Evolutionary conservation across 345 rosid species (phyloP), one percentile per base, ranked within the genome.

Genomic region (Lepidium aucheri): DNA sequence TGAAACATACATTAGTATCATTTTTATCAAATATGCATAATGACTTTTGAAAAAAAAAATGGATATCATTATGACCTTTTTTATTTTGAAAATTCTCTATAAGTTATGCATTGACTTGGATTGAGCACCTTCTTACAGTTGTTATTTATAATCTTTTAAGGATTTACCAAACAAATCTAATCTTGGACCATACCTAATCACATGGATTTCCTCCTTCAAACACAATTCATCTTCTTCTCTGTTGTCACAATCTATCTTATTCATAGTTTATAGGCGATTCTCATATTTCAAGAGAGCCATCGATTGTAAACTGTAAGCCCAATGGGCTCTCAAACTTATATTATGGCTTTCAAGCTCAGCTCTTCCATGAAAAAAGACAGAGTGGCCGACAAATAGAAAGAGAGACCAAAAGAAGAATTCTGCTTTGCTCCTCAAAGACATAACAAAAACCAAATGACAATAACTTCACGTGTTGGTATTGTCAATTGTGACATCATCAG

Each of bases 391-490:
- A 69, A 69, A 60, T 9, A 36, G 8, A n/a, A n/a, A 70, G 8
- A 70, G 22, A 46, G 74, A 62, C 68, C 49, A 57, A 54, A 54
- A 45, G 69, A 45, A 63, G 63, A 70, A 60, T 33, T 26, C n/a
- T 42, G 68, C 7, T 28, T 28, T 60, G 61, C 26, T 50, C 10
- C 63, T 11, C 20, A 24, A 30, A 69, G 39, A 61, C 40, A 36
- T 34, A 44, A 26, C 53, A 62, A 60, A 60, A 12, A 17, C 5
- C 32, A 45, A 46, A 38, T 32, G 45, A 30, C 43, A 63, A 39
- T 38, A 9, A 52, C 69, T 63, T 72, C 70, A 72, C 70, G 69
- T 71, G 69, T 71, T 30, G 58, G 59, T 46, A 63, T 63, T 40
- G 47, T 63, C 22, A 20, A 20, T 20, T 20, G 22, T 20, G 58